phyloP scores from a whole-genome alignment of 2,329 filamentous ascomycete species.

The Dichotomopilus funicola region DNA sequence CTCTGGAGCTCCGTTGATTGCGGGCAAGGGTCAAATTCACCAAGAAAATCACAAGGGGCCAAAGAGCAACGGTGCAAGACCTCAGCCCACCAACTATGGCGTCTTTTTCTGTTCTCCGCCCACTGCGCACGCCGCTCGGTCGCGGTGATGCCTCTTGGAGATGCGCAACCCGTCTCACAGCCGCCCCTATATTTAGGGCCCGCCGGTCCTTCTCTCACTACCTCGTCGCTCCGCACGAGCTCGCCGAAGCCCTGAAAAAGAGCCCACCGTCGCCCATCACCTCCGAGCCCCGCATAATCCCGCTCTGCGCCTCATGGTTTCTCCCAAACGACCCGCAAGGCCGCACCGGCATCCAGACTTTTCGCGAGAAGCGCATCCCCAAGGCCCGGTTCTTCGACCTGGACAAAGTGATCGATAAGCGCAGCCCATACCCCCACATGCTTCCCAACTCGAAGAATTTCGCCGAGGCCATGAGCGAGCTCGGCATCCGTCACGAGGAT shows the following conservation, averaged over 20 bases:
- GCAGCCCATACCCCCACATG: conserved; percentile 94
- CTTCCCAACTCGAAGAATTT: conserved; percentile 76
- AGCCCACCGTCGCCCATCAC: conserved; percentile 75
- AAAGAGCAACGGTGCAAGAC: background rate
- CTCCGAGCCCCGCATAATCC: conserved; percentile 74
- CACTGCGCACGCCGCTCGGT: conserved; percentile 35
- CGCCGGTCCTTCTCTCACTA: conserved; percentile 66
- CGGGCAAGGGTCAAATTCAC: background rate
- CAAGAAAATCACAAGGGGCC: background rate
- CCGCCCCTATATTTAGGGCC: conserved; percentile 20
- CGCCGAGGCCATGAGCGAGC: conserved; percentile 76
- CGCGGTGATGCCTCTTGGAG: conserved; percentile 27
- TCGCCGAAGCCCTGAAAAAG: conserved; percentile 73
- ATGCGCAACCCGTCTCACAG: conserved; percentile 1
- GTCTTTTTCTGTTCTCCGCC: conserved; percentile 37
- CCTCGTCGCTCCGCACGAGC: conserved; percentile 76
- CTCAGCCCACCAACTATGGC: conserved; percentile 33
- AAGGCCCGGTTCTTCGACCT: conserved; percentile 93
- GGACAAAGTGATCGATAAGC: conserved; percentile 81
- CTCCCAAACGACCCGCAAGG: conserved; percentile 73
- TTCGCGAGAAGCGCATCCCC: conserved; percentile 76
- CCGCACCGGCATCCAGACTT: conserved; percentile 73
- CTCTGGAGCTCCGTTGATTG: background rate
- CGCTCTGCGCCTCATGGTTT: conserved; percentile 92
- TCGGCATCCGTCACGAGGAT: conserved; percentile 84